Evolutionary conservation across 345 rosid species (phyloP).

Genomic region (Lagerstroemia speciosa): DNA sequence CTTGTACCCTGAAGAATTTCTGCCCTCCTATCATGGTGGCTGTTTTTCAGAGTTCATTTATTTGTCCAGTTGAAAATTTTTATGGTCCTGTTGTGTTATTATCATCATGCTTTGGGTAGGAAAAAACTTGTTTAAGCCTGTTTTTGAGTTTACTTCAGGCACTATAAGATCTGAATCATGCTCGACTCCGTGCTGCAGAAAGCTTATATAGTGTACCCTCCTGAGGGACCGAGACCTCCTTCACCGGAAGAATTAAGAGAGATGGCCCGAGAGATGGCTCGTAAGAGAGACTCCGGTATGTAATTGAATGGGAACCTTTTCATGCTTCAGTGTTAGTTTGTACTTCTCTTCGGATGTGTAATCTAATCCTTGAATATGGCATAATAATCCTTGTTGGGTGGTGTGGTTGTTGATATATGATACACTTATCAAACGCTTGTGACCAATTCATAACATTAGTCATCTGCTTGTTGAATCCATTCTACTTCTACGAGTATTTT

Average conservation of each 20-base stretch:
- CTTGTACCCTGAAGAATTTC: not conserved
- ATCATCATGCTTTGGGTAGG: not conserved
- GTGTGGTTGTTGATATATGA: not conserved
- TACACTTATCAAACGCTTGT: not conserved
- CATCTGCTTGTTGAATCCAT: not conserved
- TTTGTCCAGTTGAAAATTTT: not conserved
- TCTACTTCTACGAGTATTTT: not conserved
- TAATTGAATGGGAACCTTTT: not conserved
- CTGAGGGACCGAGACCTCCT: constrained; percentile 43
- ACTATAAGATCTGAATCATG: constrained; percentile 3
- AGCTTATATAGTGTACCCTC: constrained; percentile 48
- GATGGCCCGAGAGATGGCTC: constrained; percentile 53
- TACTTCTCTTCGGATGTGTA: not conserved
- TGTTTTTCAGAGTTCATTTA: not conserved
- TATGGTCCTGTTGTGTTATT: not conserved
- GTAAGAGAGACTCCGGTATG: constrained; percentile 25
- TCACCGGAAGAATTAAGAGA: constrained; percentile 66
- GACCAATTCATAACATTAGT: not conserved
- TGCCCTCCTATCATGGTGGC: not conserved
- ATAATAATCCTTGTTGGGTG: not conserved
- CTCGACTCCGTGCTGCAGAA: constrained; percentile 26
- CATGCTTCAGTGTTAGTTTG: not conserved
- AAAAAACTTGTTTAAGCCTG: not conserved
- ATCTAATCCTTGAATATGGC: not conserved
- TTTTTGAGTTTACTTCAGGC: not conserved